phyloP scores from a whole-genome alignment of 257 asterid genomes.

The Fraxinus americana region DNA sequence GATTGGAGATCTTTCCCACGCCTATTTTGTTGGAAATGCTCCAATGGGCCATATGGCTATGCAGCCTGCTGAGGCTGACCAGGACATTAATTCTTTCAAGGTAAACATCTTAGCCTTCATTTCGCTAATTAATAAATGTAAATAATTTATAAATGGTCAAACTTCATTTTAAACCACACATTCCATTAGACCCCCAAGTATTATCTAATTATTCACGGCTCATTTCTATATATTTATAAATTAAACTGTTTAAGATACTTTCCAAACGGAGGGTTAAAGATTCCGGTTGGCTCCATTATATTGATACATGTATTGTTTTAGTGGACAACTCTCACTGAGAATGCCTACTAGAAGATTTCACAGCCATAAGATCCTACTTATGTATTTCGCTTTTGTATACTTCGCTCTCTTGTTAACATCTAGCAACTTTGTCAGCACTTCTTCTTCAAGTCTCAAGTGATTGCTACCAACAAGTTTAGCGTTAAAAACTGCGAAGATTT shows the following conservation, averaged over 20 bases:
- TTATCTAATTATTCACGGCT: too few relatives aligned
- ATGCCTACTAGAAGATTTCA: neutral
- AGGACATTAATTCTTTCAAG: constrained; percentile 46
- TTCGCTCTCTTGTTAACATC: neutral
- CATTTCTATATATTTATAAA: too few relatives aligned
- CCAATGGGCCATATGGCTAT: constrained; percentile 76
- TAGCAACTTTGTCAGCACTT: constrained; percentile 53
- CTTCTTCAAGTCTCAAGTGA: constrained; percentile 95
- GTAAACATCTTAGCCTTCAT: constrained; percentile 27
- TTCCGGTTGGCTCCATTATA: neutral
- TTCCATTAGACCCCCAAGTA: too few relatives aligned
- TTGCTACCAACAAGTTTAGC: constrained; percentile 59
- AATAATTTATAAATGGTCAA: too few relatives aligned
- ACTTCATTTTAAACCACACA: too few relatives aligned
- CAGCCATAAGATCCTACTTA: neutral
- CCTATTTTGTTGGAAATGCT: constrained; percentile 90
- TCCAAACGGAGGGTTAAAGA: neutral
- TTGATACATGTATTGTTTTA: neutral
- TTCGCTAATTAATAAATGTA: too few relatives aligned
- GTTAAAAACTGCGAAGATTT: constrained; percentile 65
- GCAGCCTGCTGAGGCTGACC: constrained; percentile 43
- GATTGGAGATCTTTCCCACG: constrained; percentile 76
- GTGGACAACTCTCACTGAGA: neutral
- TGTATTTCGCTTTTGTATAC: neutral
- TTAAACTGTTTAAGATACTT: too few relatives aligned